Evolutionary conservation across 2,329 filamentous ascomycete species (phyloP), one percentile per base, ranked within the genome.

Genomic region (Paracorniculantispora psalliotae): DNA sequence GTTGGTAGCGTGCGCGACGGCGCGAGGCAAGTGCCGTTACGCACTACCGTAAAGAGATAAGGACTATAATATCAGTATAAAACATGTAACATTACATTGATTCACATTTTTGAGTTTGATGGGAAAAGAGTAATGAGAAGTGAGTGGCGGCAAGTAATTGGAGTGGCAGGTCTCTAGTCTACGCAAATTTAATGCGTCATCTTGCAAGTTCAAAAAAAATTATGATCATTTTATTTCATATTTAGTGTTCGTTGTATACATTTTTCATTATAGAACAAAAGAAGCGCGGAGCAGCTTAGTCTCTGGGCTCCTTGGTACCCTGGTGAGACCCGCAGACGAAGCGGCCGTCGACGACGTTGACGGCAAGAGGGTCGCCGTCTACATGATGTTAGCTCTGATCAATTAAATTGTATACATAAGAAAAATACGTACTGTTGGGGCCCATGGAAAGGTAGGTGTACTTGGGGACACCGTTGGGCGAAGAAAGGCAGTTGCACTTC

Each of bases 261-360:
- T 15, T 15, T 28, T 33, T 17, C 6, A 33, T 33, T 4, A 48
- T 19, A 19, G n/a, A 48, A 4, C 28, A 19, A 26, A 15, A 13
- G 5, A 33, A 21, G 1, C 30, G 7, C 41, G n/a, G 21, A 10
- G 19, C 41, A 3, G 10, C 41, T 44, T 23, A 33, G 3, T 8
- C 30, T 3, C 21, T 28, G 21, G 23, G 39, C 2, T 25, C 33
- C 44, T 49, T 57, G 30, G 33, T 33, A 23, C 53, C 53, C 10
- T 23, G 21, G 53, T 57, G 43, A 26, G 23, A 17, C 23, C 53
- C 43, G 23, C 53, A 57, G 53, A 57, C 53, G 30, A 57, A 48
- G 53, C 43, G 53, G n/a, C 43, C 43, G 10, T 57, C 44, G 15
- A 49, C 30, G 17, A 57, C 33, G 41, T 43, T 47, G 43, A 48